Evolutionary conservation across 176 grass and related monocot genomes (phyloP), one percentile per base, ranked within the genome.

Genomic region (Phyllostachys edulis): DNA sequence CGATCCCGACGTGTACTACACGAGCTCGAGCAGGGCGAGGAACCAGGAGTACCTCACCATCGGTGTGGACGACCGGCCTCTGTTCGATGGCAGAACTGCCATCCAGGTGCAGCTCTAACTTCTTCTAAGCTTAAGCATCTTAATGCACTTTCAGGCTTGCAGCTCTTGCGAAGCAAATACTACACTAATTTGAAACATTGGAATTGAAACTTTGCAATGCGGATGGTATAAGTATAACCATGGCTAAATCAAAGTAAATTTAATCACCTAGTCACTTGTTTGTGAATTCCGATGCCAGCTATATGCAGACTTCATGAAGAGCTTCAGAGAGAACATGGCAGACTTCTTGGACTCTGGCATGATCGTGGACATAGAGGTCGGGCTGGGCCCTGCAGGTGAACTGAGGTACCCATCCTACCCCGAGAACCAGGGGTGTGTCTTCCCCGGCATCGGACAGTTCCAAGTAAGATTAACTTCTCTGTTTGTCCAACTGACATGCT

Each of bases 391-490:
- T 20, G 86, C 84, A 4, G 92, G 92, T 45, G 94, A 97, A 60
- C 76, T 97, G 44, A 92, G 94, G 79, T 97, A 97, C 86, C 92
- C 88, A 6, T 94, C 92, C 7, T 97, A 91, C 60, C 69, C 90
- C 6, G 23, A 89, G 65, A 71, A 21, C 57, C 94, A 97, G 39
- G 90, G 92, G 21, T 97, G 92, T 88, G 78, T 34, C 59, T 97
- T 92, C 89, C 92, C 94, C 37, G 94, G 94, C 73, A 94, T 92
- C 82, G 90, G 90, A 55, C 88, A 88, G 80, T 94, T 97, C 76
- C 92, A 92, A 64, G 94, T 90, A 86, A 15, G 40, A 5, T 60
- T 8, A 21, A 41, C 1, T 1, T 51, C 26, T 20, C 14, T 51
- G 5, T 15, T 29, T 29, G 61, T 63, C 61, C 5, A 15, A 15